Evolutionary conservation across 73 alveolate genomes (phyloP), one percentile per base, ranked within the genome.

Genomic region (Paramecium sexaurelia): DNA sequence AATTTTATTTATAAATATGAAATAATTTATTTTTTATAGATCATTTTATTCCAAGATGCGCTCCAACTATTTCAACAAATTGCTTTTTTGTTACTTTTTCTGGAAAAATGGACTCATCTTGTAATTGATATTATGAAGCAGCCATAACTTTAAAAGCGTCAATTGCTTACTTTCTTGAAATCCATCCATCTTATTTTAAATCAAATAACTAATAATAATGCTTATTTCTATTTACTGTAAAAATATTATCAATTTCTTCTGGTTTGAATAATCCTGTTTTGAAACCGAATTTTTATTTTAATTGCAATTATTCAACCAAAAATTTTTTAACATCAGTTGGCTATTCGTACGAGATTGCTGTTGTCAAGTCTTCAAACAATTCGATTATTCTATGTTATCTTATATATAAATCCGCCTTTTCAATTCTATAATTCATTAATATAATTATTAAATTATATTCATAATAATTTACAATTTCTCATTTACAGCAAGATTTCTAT

Each of bases 131-230:
- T 78, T 91, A 41, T 7, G 95, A 88, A n/a, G 93, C 88, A 1
- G 96, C 95, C 84, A 92, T 86, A 6, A 94, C 90, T 89, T 92
- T 91, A 56, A 90, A 89, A 15, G 95, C 96, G 27, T 92, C 94
- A 15, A 86, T 45, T 47, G 94, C 90, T 68, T 83, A 37, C 55
- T 92, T 91, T 71, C 55, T 92, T 24, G 94, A 84, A 55, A 92
- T 92, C 92, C 85, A 89, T 29, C 94, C 94, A 41, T 92, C 96
- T 90, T 89, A 78, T 83, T 73, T 92, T 40, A 92, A 92, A 92
- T 92, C 96, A 90, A 92, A 92, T 73, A 92, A 73, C 91, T 91
- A 78, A 41, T 15, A 41, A 78, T 39, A 40, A 22, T 39, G 3
- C 6, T 22, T 78, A 51, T 5, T 4, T 51, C 3, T 3, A 51